Evolutionary conservation across 2,329 filamentous ascomycete species (phyloP).

Genomic region (Ramichloridium luteum): DNA sequence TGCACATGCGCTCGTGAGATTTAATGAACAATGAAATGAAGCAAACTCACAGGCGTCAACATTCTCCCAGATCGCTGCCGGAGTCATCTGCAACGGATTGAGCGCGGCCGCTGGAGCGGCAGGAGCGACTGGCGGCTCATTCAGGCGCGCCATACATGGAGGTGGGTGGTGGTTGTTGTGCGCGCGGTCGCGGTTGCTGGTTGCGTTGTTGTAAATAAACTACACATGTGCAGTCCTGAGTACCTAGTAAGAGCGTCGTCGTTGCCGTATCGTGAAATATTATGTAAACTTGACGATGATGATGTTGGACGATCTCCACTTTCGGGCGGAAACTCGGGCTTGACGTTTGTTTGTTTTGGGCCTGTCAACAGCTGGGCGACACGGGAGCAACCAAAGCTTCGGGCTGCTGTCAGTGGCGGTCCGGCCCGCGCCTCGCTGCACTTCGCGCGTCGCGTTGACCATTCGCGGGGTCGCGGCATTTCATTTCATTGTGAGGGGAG

Average conservation of each 20-base stretch:
- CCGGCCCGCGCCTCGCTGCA: constrained; percentile 5
- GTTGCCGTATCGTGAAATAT: background rate
- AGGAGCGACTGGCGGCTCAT: constrained; percentile 53
- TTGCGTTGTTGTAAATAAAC: no score
- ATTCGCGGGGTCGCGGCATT: no score
- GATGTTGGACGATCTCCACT: background rate
- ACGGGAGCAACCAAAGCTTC: no score
- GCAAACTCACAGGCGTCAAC: constrained; percentile 55
- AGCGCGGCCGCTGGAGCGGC: constrained; percentile 12
- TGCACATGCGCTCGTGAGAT: no score
- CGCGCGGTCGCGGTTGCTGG: background rate
- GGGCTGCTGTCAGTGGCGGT: no score
- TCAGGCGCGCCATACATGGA: constrained; percentile 60
- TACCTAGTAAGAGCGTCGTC: constrained; percentile 1
- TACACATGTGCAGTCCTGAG: no score
- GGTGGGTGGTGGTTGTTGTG: background rate
- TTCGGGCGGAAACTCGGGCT: background rate
- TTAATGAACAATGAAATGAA: no score
- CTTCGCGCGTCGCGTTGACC: no score
- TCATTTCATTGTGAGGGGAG: no score
- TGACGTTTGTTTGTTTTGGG: no score
- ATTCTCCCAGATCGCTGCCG: constrained; percentile 39
- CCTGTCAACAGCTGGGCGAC: no score
- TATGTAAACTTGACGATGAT: background rate
- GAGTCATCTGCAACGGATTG: constrained; percentile 7